These are phyloP conservation scores for Austroboletus novae-zelandiae DNA, from an alignment of 1,284 basidiomycete species.

Conservation along the genomic window DNA sequence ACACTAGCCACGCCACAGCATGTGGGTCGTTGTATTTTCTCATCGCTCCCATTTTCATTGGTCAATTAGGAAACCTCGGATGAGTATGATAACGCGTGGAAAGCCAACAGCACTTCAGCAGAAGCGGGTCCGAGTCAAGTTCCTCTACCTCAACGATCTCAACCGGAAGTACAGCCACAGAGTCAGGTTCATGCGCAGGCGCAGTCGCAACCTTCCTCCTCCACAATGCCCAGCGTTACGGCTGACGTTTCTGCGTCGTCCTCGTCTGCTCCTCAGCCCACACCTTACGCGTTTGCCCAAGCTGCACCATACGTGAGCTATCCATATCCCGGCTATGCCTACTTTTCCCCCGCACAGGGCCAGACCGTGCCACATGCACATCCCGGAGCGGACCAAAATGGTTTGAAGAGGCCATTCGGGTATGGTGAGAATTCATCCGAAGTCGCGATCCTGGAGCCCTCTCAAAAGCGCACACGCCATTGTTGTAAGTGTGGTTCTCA, in stretches of 20 bases:
- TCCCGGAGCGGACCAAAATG: conserved; percentile 25
- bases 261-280: conserved; percentile 22
- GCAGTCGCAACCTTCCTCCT: conserved; percentile 23
- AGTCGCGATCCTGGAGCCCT: conserved; percentile 36
- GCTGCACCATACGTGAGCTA: conserved; percentile 31
- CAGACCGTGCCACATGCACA: conserved; percentile 25
- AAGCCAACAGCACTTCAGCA: conserved; percentile 44
- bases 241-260: conserved; percentile 18
- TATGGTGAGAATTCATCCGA: conserved; percentile 28
- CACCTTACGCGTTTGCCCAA: conserved; percentile 31
- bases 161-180: conserved; percentile 18
- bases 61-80: conserved; percentile 38
- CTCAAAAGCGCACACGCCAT: conserved; percentile 46
- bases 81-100: conserved; percentile 56
- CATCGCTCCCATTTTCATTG: background rate
- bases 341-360: conserved; percentile 24
- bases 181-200: conserved; percentile 17
- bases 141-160: conserved; percentile 20
- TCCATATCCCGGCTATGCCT: conserved; percentile 31
- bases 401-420: conserved; percentile 31
- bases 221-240: conserved; percentile 16
- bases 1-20: conserved; percentile 24
- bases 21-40: background rate
- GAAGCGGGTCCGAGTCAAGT: conserved; percentile 26
- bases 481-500: conserved; percentile 73